Percentiles rank a stretch among this genome's conserved stretches.
phyloP scores from a whole-genome alignment of 2,329 filamentous ascomycete genomes.

The Ambrosiella cleistominuta region DNA sequence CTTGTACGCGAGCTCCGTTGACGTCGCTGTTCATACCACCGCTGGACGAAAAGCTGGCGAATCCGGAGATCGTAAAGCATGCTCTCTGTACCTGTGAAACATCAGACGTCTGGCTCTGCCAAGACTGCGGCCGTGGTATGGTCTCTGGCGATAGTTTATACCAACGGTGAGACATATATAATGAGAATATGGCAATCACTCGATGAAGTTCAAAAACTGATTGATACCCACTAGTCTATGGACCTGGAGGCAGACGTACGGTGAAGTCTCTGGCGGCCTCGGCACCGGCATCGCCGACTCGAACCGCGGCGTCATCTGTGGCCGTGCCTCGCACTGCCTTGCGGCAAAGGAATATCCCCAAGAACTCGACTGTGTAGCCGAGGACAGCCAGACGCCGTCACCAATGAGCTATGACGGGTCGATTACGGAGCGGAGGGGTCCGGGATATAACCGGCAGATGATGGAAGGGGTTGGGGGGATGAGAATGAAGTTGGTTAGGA shows the following conservation, averaged over 20 bases:
- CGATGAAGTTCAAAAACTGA: neutral
- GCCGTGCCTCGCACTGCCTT: conserved; percentile 59
- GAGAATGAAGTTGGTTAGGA: conserved; percentile 73
- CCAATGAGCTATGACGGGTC: conserved; percentile 5
- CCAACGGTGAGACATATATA: conserved; percentile 27
- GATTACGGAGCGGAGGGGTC: conserved; percentile 33
- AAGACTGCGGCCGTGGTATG: conserved; percentile 61
- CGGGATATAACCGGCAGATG: conserved; percentile 79
- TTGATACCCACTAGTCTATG: conserved; percentile 42
- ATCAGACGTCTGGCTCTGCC: conserved; percentile 64
- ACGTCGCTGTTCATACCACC: conserved; percentile 30
- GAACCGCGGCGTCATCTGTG: conserved; percentile 74
- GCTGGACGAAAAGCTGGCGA: conserved; percentile 28
- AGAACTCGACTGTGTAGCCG: conserved; percentile 72
- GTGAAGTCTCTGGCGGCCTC: conserved; percentile 59
- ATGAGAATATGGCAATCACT: neutral
- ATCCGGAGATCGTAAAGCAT: conserved; percentile 37
- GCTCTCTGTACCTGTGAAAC: conserved; percentile 35
- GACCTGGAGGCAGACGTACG: conserved; percentile 79
- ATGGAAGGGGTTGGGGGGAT: conserved; percentile 78
- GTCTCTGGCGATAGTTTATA: conserved; percentile 42
- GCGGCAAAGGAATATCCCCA: conserved; percentile 61
- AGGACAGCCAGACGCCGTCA: conserved; percentile 36
- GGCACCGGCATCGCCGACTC: conserved; percentile 80
- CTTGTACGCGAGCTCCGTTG: conserved; percentile 58